Conservation (phyloP, 1,139 yeast species). For the Starmera stellimalicola region DNA sequence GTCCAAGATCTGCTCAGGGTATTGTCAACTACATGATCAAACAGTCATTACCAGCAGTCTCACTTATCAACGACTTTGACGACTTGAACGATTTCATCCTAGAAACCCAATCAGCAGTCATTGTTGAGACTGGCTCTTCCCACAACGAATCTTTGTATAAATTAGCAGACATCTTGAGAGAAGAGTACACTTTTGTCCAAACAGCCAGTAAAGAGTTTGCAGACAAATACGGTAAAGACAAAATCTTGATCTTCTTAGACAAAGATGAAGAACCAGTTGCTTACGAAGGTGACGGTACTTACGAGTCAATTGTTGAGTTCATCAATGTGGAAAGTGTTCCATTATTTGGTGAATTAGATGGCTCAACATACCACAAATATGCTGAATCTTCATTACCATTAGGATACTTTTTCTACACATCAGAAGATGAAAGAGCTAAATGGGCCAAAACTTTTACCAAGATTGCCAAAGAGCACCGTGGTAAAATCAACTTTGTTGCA, state of each 20-base stretch:
- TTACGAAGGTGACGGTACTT: conserved; percentile 29
- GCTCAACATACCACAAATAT: conserved; percentile 70
- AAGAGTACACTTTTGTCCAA: conserved; percentile 52
- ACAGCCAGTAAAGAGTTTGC: conserved; percentile 39
- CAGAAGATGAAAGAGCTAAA: conserved; percentile 54
- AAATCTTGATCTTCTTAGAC: conserved; percentile 19
- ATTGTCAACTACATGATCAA: conserved; percentile 74
- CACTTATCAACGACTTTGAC: conserved; percentile 35
- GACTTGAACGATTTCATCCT: conserved; percentile 41
- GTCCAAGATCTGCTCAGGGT: conserved; percentile 75
- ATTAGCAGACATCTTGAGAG: conserved; percentile 51
- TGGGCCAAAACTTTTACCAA: conserved; percentile 43
- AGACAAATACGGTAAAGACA: conserved; percentile 35
- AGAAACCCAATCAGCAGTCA: conserved; percentile 42
- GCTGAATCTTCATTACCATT: conserved; percentile 68
- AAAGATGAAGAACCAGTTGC: conserved; percentile 30
- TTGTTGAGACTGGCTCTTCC: conserved; percentile 32
- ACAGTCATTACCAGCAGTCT: conserved; percentile 77
- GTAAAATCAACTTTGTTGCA: conserved; percentile 79
- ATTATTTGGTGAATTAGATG: conserved; percentile 82
- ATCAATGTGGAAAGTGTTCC: conserved; percentile 70
- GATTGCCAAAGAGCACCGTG: conserved; percentile 69
- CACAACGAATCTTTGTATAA: conserved; percentile 39
- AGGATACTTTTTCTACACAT: conserved; percentile 78
- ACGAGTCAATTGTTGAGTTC: conserved; percentile 38